phyloP scores from a whole-genome alignment of 2,329 filamentous ascomycete species.

The Neofusicoccum sp. region DNA sequence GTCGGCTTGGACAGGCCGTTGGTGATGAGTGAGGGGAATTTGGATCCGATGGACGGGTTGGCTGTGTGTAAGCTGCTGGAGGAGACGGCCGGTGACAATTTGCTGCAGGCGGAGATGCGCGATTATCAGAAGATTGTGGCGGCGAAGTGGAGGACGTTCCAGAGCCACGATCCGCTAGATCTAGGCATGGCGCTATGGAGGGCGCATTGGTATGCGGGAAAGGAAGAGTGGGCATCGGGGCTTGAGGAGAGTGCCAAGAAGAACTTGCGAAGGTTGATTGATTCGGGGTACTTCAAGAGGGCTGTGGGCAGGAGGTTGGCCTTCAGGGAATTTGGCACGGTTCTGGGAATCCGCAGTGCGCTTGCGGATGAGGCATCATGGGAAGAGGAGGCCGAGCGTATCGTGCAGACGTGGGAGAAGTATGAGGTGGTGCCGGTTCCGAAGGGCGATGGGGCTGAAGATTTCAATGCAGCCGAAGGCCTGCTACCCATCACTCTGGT shows the following conservation, averaged over 20 bases:
- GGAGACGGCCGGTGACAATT: slow-evolving; percentile 26
- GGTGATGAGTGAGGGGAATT: slow-evolving; percentile 53
- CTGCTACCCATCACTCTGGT: slow-evolving; percentile 55
- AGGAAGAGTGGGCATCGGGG: slow-evolving; percentile 49
- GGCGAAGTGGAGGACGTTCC: slow-evolving; percentile 43
- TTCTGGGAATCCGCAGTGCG: slow-evolving; percentile 22
- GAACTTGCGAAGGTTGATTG: slow-evolving; percentile 19
- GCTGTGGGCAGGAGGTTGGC: slow-evolving; percentile 19
- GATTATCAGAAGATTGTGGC: slow-evolving; percentile 53
- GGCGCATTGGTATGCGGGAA: slow-evolving; percentile 48
- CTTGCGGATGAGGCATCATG: not conserved
- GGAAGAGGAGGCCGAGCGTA: slow-evolving; percentile 21
- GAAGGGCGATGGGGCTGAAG: slow-evolving; percentile 28
- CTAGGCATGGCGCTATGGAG: slow-evolving; percentile 61
- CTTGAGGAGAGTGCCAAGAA: slow-evolving; percentile 18
- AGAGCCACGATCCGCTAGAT: slow-evolving; percentile 54
- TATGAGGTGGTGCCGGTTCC: slow-evolving; percentile 24
- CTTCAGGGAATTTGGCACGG: slow-evolving; percentile 25
- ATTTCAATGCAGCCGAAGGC: slow-evolving; percentile 34
- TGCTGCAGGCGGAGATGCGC: slow-evolving; percentile 50
- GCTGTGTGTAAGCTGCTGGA: slow-evolving; percentile 25
- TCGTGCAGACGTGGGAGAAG: slow-evolving; percentile 40
- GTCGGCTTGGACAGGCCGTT: slow-evolving; percentile 49
- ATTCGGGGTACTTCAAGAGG: slow-evolving; percentile 17
- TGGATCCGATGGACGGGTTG: slow-evolving; percentile 45